phyloP scores from a whole-genome alignment of 2,329 filamentous ascomycete genomes.

The Scedosporium minutisporum region DNA sequence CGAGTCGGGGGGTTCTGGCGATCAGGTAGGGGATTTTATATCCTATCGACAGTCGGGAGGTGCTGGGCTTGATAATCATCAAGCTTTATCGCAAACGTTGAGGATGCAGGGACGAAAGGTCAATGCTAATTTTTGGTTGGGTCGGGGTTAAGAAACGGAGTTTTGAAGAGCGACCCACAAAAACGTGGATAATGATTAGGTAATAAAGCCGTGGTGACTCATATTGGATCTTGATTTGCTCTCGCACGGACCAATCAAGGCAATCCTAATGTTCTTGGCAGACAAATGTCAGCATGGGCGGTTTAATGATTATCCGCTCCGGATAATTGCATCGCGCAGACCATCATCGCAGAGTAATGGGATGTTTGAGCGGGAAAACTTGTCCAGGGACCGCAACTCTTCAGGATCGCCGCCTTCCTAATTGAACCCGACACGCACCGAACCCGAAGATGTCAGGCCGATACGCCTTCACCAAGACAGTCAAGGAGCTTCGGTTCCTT shows the following conservation, averaged over 20 bases:
- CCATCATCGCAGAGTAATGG: no score
- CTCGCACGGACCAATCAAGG: no score
- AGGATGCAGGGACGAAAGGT: background rate
- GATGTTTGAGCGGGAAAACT: background rate
- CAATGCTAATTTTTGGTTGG: background rate
- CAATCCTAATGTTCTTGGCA: background rate
- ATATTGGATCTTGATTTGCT: no score
- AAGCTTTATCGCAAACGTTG: background rate
- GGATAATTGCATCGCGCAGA: no score
- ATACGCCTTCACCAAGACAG: conserved; percentile 78
- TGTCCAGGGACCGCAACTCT: background rate
- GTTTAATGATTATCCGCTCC: no score
- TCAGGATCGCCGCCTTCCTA: background rate
- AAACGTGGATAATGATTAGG: background rate
- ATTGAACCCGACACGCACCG: background rate
- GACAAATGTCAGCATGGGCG: background rate
- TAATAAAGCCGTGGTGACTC: no score
- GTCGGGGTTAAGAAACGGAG: conserved; percentile 1
- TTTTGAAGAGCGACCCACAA: background rate
- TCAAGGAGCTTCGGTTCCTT: conserved; percentile 95
- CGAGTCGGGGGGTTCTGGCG: no score
- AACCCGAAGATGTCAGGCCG: conserved; percentile 66
- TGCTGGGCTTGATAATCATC: background rate
- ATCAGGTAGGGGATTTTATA: no score
- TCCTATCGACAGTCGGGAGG: background rate